Percentiles rank a stretch among this genome's conserved stretches.
phyloP scores from a whole-genome alignment of 345 rosid genomes.

The Dimocarpus longan region DNA sequence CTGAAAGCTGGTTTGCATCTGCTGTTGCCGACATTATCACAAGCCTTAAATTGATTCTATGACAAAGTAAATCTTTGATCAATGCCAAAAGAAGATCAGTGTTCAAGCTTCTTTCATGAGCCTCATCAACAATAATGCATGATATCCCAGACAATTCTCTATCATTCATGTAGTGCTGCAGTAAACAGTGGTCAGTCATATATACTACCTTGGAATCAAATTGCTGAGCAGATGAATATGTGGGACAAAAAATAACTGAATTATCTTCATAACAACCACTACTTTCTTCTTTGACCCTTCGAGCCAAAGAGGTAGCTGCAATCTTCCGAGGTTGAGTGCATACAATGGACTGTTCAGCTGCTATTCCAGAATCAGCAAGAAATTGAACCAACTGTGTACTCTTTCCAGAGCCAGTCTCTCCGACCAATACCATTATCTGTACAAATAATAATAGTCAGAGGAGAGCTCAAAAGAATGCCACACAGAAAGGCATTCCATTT shows the following conservation, averaged over 20 bases:
- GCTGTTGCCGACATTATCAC: slow-evolving; percentile 97
- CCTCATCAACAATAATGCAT: slow-evolving; percentile 83
- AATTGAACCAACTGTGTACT: slow-evolving; percentile 92
- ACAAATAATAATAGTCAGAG: slow-evolving; percentile 17
- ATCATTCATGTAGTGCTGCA: slow-evolving; percentile 74
- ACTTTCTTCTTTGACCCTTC: slow-evolving; percentile 79
- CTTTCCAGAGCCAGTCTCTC: slow-evolving; percentile 97
- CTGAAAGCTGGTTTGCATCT: slow-evolving; percentile 75
- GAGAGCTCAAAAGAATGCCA: not conserved
- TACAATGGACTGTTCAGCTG: slow-evolving; percentile 55
- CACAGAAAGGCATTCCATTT: not conserved
- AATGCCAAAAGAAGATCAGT: slow-evolving; percentile 87
- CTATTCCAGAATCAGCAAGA: slow-evolving; percentile 84
- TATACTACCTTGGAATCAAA: slow-evolving; percentile 61
- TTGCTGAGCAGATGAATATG: slow-evolving; percentile 59
- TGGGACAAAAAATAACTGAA: slow-evolving; percentile 50
- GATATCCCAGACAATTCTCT: slow-evolving; percentile 72
- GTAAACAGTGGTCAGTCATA: slow-evolving; percentile 86
- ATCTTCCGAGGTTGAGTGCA: slow-evolving; percentile 94
- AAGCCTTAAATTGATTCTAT: slow-evolving; percentile 66
- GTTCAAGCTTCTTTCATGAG: slow-evolving; percentile 94
- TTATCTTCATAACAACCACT: slow-evolving; percentile 64
- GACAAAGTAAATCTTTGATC: slow-evolving; percentile 58
- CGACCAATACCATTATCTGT: slow-evolving; percentile 76
- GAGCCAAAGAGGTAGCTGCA: slow-evolving; percentile 73